A percentile compares a stretch with the other conserved stretches of the same genome.
Conservation (phyloP, 2,329 filamentous ascomycete species). For the Emergomyces orientalis region DNA sequence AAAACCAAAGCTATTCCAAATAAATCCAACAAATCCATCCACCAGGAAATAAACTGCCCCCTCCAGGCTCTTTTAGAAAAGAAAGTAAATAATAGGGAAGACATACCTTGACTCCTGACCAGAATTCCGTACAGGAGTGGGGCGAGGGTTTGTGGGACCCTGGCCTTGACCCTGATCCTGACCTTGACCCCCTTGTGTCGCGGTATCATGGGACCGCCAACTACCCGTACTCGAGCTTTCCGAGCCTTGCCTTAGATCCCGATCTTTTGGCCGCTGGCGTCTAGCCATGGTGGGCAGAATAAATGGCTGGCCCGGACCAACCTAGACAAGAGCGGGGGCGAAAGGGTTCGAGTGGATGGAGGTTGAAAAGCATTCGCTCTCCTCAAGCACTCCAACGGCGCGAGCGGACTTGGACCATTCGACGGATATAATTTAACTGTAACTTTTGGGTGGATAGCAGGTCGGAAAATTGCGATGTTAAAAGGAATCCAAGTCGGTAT, state of each 20-base stretch:
- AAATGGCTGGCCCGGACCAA: not conserved
- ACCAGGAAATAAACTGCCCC: not conserved
- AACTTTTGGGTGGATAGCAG: not conserved
- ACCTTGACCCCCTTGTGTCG: slow-evolving; percentile 23
- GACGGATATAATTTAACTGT: not conserved
- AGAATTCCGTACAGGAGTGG: not conserved
- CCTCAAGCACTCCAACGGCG: not conserved
- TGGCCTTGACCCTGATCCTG: slow-evolving; percentile 8
- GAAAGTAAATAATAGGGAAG: not conserved
- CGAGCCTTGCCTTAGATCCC: slow-evolving; percentile 32
- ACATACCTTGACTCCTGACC: slow-evolving; percentile 1
- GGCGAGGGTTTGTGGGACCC: not conserved
- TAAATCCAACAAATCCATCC: not conserved
- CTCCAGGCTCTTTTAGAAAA: not conserved
- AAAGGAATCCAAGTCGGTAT: not conserved
- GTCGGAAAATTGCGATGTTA: not conserved
- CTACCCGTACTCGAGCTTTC: slow-evolving; percentile 32
- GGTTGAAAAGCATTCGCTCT: not conserved
- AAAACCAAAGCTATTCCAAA: not conserved
- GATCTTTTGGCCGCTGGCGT: slow-evolving; percentile 24
- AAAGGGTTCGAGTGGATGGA: not conserved
- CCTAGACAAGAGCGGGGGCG: not conserved
- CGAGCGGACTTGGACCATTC: not conserved
- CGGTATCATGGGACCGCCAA: slow-evolving; percentile 33
- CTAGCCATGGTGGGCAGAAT: slow-evolving; percentile 1